Conservation (phyloP, 23 red algal genomes). For the Chondrus crispus region DNA sequence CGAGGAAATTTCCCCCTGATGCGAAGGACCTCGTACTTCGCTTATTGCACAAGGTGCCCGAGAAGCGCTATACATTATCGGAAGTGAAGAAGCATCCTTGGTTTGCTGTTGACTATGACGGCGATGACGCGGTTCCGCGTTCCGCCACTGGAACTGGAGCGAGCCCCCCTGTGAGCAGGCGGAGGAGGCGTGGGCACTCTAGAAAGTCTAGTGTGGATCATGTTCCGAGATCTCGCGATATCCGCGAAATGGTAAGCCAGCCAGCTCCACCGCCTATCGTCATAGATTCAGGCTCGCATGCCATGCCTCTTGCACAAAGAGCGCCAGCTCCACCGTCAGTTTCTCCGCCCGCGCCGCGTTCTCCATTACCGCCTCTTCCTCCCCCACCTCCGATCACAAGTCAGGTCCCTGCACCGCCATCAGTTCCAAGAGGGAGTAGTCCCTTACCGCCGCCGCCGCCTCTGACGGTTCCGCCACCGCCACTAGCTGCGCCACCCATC, state of each 20-base stretch:
- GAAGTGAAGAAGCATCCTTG: slow-evolving; percentile 70
- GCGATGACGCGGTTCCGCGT: slow-evolving; percentile 36
- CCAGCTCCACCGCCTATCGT: not conserved
- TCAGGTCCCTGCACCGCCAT: not conserved
- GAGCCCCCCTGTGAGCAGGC: slow-evolving; percentile 29
- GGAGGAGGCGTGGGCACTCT: slow-evolving; percentile 24
- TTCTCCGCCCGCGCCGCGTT: not conserved
- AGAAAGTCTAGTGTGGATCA: slow-evolving; percentile 51
- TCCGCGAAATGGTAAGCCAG: slow-evolving; percentile 2
- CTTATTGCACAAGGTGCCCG: slow-evolving; percentile 69
- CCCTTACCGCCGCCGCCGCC: slow-evolving; percentile 3
- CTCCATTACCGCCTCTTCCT: not conserved
- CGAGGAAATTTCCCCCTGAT: slow-evolving; percentile 42
- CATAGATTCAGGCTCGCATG: not conserved
- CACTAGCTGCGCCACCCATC: no score
- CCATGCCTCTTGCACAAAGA: slow-evolving; percentile 9
- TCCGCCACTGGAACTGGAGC: slow-evolving; percentile 26
- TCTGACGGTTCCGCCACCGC: slow-evolving; percentile 27
- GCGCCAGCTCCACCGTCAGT: slow-evolving; percentile 31
- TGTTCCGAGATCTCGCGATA: slow-evolving; percentile 18
- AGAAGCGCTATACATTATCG: slow-evolving; percentile 54
- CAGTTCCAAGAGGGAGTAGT: not conserved
- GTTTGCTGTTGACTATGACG: slow-evolving; percentile 57
- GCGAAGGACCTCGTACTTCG: slow-evolving; percentile 59
- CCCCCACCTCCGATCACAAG: no score